Evolutionary conservation across 352 stramenopile species (phyloP).

Genomic region (Globisporangium paroecandrum): DNA sequence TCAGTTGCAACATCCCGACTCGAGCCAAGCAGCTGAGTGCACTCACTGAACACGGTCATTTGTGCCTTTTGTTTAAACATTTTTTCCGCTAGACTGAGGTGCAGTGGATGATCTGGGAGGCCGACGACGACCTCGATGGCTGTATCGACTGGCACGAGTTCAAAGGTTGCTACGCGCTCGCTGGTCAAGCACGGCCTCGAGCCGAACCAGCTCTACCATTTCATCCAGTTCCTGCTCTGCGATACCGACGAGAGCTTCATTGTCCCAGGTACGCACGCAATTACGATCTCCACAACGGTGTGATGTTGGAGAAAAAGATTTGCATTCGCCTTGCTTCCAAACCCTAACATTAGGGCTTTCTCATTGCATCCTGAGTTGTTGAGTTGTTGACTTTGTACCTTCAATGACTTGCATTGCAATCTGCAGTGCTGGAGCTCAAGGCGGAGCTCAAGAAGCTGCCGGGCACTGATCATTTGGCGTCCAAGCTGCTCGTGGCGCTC

Average conservation of each 20-base stretch:
- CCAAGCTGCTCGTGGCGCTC: conserved; percentile 38
- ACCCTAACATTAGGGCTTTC: neutral
- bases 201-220: conserved; percentile 91
- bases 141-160: conserved; percentile 92
- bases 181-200: conserved; percentile 88
- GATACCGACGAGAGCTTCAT: conserved; percentile 84
- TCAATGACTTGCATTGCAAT: neutral
- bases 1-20: neutral
- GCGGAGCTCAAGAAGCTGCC: conserved; percentile 46
- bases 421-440: conserved; percentile 40
- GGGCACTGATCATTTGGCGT: conserved; percentile 34
- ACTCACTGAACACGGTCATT: neutral
- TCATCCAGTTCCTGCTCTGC: conserved; percentile 95
- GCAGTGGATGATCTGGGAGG: conserved; percentile 97
- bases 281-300: neutral
- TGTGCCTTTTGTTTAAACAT: neutral
- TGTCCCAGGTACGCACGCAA: conserved; percentile 62
- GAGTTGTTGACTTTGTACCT: neutral
- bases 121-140: conserved; percentile 94
- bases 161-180: conserved; percentile 88
- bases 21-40: neutral
- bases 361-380: neutral
- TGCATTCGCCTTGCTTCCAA: neutral
- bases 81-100: conserved; percentile 68
- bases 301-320: neutral